phyloP scores from a whole-genome alignment of 2,329 filamentous ascomycete genomes.

The Huntiella abstrusa region DNA sequence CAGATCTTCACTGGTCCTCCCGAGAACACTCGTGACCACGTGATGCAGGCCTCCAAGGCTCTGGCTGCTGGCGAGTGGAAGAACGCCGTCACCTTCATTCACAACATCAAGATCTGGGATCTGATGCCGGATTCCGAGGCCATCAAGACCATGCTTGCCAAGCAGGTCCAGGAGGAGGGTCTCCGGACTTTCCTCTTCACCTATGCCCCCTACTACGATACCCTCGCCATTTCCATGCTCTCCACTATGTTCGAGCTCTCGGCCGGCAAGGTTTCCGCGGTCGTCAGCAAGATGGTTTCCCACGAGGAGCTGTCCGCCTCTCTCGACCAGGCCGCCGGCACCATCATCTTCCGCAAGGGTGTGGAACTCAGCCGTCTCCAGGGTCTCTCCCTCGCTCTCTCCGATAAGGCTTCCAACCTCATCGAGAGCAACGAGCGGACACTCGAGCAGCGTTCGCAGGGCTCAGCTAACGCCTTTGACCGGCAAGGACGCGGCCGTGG shows the following conservation, averaged over 20 bases:
- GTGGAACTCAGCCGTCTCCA: conserved; percentile 93
- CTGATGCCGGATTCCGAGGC: conserved; percentile 81
- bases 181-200: conserved; percentile 97
- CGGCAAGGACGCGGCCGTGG: conserved; percentile 63
- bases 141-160: conserved; percentile 93
- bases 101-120: conserved; percentile 99
- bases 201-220: conserved; percentile 98
- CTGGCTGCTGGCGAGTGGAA: conserved; percentile 97
- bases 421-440: conserved; percentile 97
- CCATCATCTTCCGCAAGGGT: conserved; percentile 98
- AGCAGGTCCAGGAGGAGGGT: conserved; percentile 97
- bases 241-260: conserved; percentile 91
- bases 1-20: conserved; percentile 97
- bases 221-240: conserved; percentile 68
- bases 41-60: conserved; percentile 97
- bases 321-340: conserved; percentile 91
- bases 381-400: conserved; percentile 80
- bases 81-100: conserved; percentile 82
- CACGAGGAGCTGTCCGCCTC: conserved; percentile 95
- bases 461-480: conserved; percentile 88
- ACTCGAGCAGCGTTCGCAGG: conserved; percentile 89
- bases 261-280: conserved; percentile 74
- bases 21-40: conserved; percentile 96
- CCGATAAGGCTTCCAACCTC: conserved; percentile 87
- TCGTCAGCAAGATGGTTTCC: conserved; percentile 98